Conservation (phyloP, 306 rosid genomes). For the apple (Malus domestica) region ASM211411v1 NC_041800.1:125501-126000, state of each 20-base stretch:
- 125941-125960: background rate
- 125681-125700: constrained; percentile 98
- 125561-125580: constrained; percentile 1
- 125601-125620: background rate
- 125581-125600: background rate
- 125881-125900: background rate
- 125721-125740: constrained; percentile 47
- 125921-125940: background rate
- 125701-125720: constrained; percentile 86
- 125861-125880: background rate
- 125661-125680: constrained; percentile 94
- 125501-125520: constrained; percentile 57
- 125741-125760: constrained; percentile 10
- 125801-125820: constrained; percentile 1
- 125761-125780: constrained; percentile 16
- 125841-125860: constrained; percentile 3
- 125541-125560: constrained; percentile 39
- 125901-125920: background rate
- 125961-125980: background rate
- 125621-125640: constrained; percentile 11
- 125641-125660: constrained; percentile 29
- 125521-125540: constrained; percentile 69
- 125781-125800: constrained; percentile 12
- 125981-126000: background rate
- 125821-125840: constrained; percentile 3